phyloP scores from a whole-genome alignment of 2,329 filamentous ascomycete species.

The Aulographum hederae region DNA sequence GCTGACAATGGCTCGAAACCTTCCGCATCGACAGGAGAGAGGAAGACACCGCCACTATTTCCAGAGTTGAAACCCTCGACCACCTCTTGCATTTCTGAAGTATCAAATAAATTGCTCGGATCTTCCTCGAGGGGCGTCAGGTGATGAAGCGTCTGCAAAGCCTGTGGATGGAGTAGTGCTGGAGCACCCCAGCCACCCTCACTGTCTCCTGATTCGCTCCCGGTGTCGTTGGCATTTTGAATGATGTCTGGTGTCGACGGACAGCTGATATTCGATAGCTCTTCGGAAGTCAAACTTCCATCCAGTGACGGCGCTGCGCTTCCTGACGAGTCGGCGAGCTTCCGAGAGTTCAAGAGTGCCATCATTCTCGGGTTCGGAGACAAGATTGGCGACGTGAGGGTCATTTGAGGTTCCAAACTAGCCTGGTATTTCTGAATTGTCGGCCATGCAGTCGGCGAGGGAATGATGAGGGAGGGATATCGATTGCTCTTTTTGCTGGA shows the following conservation, averaged over 20 bases:
- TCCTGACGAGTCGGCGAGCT: conserved; percentile 48
- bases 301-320: conserved; percentile 79
- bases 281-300: conserved; percentile 75
- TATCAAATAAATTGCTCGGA: conserved; percentile 16
- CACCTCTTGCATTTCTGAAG: conserved; percentile 45
- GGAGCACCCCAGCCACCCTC: conserved; percentile 39
- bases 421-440: conserved; percentile 35
- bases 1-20: conserved; percentile 52
- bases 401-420: conserved; percentile 26
- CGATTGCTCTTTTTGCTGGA: conserved; percentile 18
- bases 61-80: conserved; percentile 28
- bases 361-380: conserved; percentile 61
- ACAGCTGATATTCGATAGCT: conserved; percentile 65
- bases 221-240: conserved; percentile 16
- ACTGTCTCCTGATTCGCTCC: conserved; percentile 29
- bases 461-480: conserved; percentile 41
- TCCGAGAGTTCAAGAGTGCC: conserved; percentile 43
- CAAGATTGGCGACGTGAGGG: conserved; percentile 34
- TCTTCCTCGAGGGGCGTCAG: conserved; percentile 29
- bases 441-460: conserved; percentile 37
- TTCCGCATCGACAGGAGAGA: conserved; percentile 7
- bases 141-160: conserved; percentile 63
- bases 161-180: conserved; percentile 52
- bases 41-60: conserved; percentile 34
- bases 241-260: conserved; percentile 68